These are phyloP conservation scores for Magnolia sinica DNA, from an alignment of 164 flowering plant genomes.

Conservation along the genomic window DNA sequence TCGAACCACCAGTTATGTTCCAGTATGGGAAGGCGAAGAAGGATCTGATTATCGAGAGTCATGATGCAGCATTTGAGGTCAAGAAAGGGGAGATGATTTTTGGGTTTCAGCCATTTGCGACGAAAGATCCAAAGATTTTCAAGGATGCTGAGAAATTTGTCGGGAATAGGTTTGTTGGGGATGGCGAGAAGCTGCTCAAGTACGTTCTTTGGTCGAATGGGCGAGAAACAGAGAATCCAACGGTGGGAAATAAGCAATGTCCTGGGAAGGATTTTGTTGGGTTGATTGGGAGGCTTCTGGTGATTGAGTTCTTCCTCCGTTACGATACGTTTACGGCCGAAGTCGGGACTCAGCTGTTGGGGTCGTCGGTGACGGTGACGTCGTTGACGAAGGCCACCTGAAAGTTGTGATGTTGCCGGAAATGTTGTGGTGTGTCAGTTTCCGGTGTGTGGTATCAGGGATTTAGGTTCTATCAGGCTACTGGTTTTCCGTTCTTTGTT, in stretches of 20 bases:
- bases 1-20: conserved; percentile 55
- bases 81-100: conserved; percentile 57
- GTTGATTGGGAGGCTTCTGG: conserved; percentile 30
- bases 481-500: too few species aligned
- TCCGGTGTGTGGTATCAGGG: not conserved
- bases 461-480: too few species aligned
- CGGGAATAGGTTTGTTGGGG: conserved; percentile 45
- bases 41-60: conserved; percentile 43
- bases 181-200: conserved; percentile 47
- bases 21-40: conserved; percentile 54
- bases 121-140: conserved; percentile 43
- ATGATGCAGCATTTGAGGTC: conserved; percentile 44
- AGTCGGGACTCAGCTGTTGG: conserved; percentile 3
- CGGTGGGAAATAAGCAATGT: conserved; percentile 43
- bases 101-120: conserved; percentile 59
- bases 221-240: conserved; percentile 38
- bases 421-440: not conserved
- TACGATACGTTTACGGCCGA: conserved; percentile 44
- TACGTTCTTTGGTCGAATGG: conserved; percentile 64
- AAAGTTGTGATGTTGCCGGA: not conserved
- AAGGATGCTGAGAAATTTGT: conserved; percentile 30
- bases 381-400: conserved; percentile 19
- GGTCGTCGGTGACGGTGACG: conserved; percentile 13
- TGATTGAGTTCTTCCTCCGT: conserved; percentile 46
- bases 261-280: conserved; percentile 48